Conservation (phyloP, 2,329 filamentous ascomycete species). For the Sporothrix variecibatus region DNA sequence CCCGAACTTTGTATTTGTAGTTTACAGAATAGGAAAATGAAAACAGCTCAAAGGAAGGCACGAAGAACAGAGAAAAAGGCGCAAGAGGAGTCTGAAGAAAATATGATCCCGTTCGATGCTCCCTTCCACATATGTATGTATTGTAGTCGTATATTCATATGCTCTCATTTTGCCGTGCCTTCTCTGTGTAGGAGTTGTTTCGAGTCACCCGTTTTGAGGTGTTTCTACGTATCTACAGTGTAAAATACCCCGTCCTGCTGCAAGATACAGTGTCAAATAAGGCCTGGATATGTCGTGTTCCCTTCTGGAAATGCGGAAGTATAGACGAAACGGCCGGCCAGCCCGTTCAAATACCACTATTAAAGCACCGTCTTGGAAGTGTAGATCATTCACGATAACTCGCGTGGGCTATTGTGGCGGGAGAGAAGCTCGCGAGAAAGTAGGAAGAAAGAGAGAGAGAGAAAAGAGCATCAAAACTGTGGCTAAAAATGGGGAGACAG, state of each 20-base stretch:
- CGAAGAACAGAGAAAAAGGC: neutral
- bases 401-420: neutral
- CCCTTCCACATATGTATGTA: neutral
- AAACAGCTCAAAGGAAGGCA: neutral
- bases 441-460: neutral
- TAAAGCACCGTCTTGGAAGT: neutral
- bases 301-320: neutral
- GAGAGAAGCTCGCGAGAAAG: neutral
- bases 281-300: neutral
- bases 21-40: neutral
- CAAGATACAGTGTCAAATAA: neutral
- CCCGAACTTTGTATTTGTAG: no score
- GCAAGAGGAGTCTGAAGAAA: neutral
- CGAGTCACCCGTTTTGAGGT: neutral
- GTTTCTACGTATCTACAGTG: neutral
- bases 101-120: neutral
- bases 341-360: neutral
- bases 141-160: no score
- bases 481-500: conserved; percentile 15
- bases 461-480: neutral
- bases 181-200: neutral
- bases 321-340: neutral
- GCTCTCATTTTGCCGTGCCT: neutral
- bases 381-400: neutral
- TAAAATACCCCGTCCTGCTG: neutral